Evolutionary conservation across 2,329 filamentous ascomycete genomes (phyloP), one percentile per base, ranked within the genome.

Genomic region (Stachybotrys chlorohalonatus): DNA sequence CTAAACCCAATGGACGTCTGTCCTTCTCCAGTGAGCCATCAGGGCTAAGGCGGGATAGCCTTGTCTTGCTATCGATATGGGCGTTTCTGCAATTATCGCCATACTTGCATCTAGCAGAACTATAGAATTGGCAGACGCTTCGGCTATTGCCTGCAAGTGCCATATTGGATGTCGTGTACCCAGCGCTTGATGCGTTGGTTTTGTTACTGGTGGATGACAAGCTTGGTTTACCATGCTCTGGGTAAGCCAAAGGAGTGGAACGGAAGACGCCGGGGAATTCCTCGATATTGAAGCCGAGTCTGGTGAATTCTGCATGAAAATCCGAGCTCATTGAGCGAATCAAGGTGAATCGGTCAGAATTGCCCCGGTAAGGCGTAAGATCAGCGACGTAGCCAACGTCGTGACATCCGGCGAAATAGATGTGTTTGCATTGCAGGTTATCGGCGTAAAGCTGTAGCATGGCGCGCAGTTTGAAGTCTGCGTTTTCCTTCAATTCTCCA

Each of bases 331-430:
- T 54, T 3, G 69, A 65, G 55, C 74, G 75, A 48, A 85, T 64
- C 11, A 85, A 75, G 0, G 81, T 84, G 56, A 85, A 75, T 52
- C 75, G 74, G 30, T 79, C 73, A 7, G 68, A 65, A 55, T 75
- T 72, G 48, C 75, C 76, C 48, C 68, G 70, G 60, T 80, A 79
- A 7, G 78, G 77, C 6, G 74, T 77, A 31, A 86, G 69, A 51
- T 83, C 73, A 7, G 79, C 75, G 49, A 83, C 67, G 62, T 85
- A 66, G 31, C 62, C 63, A 7, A 61, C 60, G 31, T 86, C 80
- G 59, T 85, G 82, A 60, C 83, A 86, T 46, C 77, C 82, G 6
- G 81, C 84, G 55, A 84, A 81, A 62, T 80, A 81, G 42, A 87
- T 82, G 63, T 85, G 83, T 59, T 80, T 82, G 70, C 84, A 87